These are phyloP conservation scores for Phytophthora tentaculata DNA, from an alignment of 352 stramenopile species.

Conservation along the genomic window DNA sequence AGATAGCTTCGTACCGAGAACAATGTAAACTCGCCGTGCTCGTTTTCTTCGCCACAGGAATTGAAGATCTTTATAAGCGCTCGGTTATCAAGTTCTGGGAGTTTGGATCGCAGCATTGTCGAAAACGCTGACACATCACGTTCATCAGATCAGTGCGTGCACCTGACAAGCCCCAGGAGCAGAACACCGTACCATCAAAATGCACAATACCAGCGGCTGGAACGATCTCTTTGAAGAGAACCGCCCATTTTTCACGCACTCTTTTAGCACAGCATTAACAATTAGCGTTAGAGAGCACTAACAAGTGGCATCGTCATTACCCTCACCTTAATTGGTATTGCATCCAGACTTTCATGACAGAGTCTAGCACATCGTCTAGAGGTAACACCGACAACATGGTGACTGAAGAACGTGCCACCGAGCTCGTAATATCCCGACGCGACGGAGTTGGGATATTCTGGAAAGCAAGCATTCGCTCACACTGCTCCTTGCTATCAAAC, in stretches of 20 bases:
- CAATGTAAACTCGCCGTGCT: slow-evolving; percentile 76
- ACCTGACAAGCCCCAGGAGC: too few species aligned
- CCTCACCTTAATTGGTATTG: slow-evolving; percentile 65
- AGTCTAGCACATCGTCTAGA: slow-evolving; percentile 74
- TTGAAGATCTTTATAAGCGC: slow-evolving; percentile 75
- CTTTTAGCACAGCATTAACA: slow-evolving; percentile 34
- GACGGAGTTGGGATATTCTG: slow-evolving; percentile 22
- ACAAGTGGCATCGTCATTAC: too few species aligned
- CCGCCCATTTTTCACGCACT: slow-evolving; percentile 60
- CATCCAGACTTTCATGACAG: slow-evolving; percentile 76
- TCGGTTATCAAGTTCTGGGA: slow-evolving; percentile 55
- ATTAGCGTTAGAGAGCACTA: not conserved
- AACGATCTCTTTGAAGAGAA: slow-evolving; percentile 70
- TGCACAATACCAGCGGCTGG: slow-evolving; percentile 65
- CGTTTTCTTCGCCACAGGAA: slow-evolving; percentile 82
- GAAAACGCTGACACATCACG: slow-evolving; percentile 48
- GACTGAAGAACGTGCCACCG: slow-evolving; percentile 8
- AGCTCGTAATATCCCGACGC: slow-evolving; percentile 16
- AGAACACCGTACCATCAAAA: slow-evolving; percentile 64
- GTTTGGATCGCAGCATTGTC: slow-evolving; percentile 59
- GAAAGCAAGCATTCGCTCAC: slow-evolving; percentile 45
- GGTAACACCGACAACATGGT: slow-evolving; percentile 41
- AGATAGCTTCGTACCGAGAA: slow-evolving; percentile 46
- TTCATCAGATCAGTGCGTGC: not conserved
- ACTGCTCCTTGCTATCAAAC: slow-evolving; percentile 57